These are phyloP conservation scores for Carex cristatella DNA, from an alignment of 176 grass and related monocot genomes.

Conservation along the genomic window DNA sequence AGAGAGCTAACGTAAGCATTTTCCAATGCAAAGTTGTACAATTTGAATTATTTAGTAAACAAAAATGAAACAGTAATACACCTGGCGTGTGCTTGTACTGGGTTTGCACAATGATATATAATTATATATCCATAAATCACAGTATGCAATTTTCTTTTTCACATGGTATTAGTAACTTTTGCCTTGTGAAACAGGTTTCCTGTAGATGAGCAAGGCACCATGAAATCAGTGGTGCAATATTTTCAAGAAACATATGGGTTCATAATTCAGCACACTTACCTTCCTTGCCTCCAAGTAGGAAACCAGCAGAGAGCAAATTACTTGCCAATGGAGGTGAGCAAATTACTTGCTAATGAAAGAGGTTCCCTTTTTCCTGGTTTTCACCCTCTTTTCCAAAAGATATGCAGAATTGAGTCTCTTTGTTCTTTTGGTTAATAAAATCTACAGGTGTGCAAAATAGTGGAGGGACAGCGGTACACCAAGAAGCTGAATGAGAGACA, in stretches of 20 bases:
- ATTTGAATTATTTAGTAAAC: background rate
- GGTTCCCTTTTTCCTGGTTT: background rate
- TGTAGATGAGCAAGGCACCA: conserved; percentile 63
- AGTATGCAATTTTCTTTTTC: background rate
- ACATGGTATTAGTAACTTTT: background rate
- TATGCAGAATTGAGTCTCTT: background rate
- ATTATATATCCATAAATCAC: background rate
- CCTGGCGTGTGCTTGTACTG: background rate
- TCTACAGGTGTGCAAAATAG: conserved; percentile 85
- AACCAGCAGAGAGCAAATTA: conserved; percentile 90
- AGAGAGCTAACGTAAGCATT: conserved; percentile 64
- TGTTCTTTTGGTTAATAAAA: background rate
- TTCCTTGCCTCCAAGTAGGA: conserved; percentile 83
- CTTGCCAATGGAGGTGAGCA: conserved; percentile 88
- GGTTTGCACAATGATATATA: background rate
- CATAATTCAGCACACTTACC: conserved; percentile 74
- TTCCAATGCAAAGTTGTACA: background rate
- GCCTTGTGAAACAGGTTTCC: conserved; percentile 49
- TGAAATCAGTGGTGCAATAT: conserved; percentile 93
- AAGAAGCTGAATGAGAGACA: conserved; percentile 83
- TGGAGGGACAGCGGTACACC: conserved; percentile 88
- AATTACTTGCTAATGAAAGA: no score
- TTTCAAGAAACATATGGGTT: conserved; percentile 98
- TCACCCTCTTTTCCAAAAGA: background rate
- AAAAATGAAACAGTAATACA: background rate